phyloP scores from a whole-genome alignment of 2,329 filamentous ascomycete species.

The Phoma sp. region DNA sequence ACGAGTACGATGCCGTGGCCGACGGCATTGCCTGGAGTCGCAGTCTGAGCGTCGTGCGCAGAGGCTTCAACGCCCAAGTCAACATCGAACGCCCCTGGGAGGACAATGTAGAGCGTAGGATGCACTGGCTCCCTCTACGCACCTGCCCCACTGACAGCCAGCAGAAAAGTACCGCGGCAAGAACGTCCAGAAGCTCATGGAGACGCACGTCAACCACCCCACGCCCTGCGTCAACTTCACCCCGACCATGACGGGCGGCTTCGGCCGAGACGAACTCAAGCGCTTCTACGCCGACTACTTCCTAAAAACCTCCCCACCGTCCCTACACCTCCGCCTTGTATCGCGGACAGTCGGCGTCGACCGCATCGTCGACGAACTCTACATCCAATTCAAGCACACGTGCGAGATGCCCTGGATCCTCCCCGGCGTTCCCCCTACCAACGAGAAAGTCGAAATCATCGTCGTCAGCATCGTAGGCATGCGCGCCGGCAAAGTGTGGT shows the following conservation, averaged over 20 bases:
- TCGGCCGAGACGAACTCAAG: constrained; percentile 50
- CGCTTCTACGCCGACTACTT: constrained; percentile 66
- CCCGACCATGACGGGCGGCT: constrained; percentile 55
- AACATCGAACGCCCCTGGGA: constrained; percentile 56
- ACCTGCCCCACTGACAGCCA: background rate
- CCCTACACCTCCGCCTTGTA: constrained; percentile 60
- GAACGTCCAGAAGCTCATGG: constrained; percentile 46
- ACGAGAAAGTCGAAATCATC: constrained; percentile 63
- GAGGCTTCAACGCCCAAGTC: constrained; percentile 62
- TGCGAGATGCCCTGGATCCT: constrained; percentile 65
- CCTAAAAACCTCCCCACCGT: constrained; percentile 54
- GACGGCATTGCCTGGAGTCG: constrained; percentile 74
- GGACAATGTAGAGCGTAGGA: constrained; percentile 47
- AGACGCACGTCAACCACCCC: constrained; percentile 44
- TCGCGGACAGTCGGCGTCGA: constrained; percentile 65
- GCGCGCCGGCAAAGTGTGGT: constrained; percentile 60
- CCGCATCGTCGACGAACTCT: constrained; percentile 67
- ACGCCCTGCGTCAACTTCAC: constrained; percentile 52
- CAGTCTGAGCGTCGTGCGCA: constrained; percentile 64
- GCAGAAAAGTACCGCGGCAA: constrained; percentile 48
- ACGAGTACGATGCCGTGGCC: constrained; percentile 69
- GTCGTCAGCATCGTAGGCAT: constrained; percentile 64
- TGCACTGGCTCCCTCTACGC: background rate
- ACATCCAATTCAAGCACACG: constrained; percentile 63
- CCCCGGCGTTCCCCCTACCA: constrained; percentile 63